A percentile compares a stretch with the other conserved stretches of the same genome.
Conservation (phyloP, 768 basidiomycete genomes). For the Lepiota venenata region DNA sequence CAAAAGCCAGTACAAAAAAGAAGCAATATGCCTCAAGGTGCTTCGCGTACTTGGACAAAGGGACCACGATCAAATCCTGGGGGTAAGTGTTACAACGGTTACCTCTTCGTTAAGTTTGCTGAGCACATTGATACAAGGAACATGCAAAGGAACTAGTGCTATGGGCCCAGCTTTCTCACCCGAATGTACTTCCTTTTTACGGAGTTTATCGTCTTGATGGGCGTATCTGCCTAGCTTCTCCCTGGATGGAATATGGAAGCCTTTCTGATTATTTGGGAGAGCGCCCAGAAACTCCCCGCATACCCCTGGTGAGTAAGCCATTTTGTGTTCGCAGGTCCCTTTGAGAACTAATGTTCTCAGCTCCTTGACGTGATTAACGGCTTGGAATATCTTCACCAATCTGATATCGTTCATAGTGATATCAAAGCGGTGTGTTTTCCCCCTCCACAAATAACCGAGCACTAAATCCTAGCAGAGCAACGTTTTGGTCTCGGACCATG, state of each 20-base stretch:
- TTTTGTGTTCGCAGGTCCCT: background rate
- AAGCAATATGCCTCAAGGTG: background rate
- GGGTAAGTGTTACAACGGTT: background rate
- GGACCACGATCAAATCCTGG: background rate
- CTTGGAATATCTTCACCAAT: background rate
- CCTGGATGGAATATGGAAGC: conserved; percentile 20
- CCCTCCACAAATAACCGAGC: background rate
- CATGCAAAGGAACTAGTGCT: conserved; percentile 23
- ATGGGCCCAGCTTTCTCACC: conserved; percentile 31
- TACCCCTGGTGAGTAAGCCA: conserved; percentile 14
- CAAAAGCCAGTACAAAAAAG: background rate
- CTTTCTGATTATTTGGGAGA: conserved; percentile 14
- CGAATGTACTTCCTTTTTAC: conserved; percentile 32
- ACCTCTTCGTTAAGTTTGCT: background rate
- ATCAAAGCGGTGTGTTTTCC: background rate
- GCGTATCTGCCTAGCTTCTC: conserved; percentile 16
- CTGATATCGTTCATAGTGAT: background rate
- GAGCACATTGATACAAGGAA: background rate
- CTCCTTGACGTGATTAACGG: background rate
- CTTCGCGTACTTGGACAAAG: conserved; percentile 1
- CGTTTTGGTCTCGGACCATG: background rate
- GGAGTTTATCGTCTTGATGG: conserved; percentile 22
- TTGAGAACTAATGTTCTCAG: background rate
- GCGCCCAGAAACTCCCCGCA: conserved; percentile 8
- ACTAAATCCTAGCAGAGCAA: background rate